Base-by-base conservation (phyloP, 441 rosid species). In the Flueggea neowawraea region DNA sequence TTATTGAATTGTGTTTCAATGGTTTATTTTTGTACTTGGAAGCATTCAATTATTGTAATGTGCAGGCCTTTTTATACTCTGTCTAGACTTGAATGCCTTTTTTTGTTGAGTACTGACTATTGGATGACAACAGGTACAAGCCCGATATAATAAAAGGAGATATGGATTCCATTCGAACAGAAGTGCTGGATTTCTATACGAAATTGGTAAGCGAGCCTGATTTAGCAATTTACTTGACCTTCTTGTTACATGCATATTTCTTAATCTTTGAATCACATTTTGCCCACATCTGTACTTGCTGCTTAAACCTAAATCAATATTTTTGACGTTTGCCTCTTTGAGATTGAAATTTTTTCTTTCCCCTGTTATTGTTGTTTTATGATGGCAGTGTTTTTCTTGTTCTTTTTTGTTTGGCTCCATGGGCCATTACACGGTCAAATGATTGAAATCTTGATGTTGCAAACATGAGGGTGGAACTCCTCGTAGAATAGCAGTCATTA, bases 131-230 rank as follows among this genome's bases (percentile, higher is more conserved):
- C 80, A 90, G 98, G 78, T 90, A 82, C 78, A 87, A 80, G 74
- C 97, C 97, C 1, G 97, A 88, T 58, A 74, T 80, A 44, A 91
- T 94, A 64, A 84, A 84, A 74, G 99, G 99, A 71, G 99, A 94
- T 71, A 84, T 94, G 99, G 99, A 94, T 61, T 94, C 99, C 7
- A 65, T 89, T 55, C 76, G 92, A 11, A 62, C 41, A 32, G 94
- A 86, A 60, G 96, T 91, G 22, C 68, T 68, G 62, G 73, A 83
- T 22, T 94, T 87, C 69, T 94, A 91, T 68, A 3, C 61, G 6
- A 75, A 60, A 65, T 70, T 83, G 82, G 99, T 91, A 73, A 71
- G 73, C 65, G 65, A 4, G 0, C 13, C 6, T 36, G 7, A 36
- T 36, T 36, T 36, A 36, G 41, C 9, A 36, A 36, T 36, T 36